Evolutionary conservation across 495 filamentous ascomycete genomes (phyloP).

Genomic region (Penicillium ucsense): DNA sequence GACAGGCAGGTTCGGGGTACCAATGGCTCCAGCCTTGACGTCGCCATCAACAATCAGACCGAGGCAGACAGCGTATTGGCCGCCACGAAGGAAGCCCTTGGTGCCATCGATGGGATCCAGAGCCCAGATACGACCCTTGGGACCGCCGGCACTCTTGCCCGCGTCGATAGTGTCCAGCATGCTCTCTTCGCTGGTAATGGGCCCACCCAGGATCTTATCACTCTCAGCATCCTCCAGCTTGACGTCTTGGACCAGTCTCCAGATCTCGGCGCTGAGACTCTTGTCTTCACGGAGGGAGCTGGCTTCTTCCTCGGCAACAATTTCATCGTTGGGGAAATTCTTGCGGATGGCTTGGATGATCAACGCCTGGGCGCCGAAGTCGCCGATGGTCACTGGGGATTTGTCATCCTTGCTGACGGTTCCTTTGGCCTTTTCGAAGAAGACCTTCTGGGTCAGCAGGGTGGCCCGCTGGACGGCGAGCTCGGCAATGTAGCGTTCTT

Average conservation of each 20-base stretch:
- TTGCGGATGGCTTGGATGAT: slow-evolving; percentile 82
- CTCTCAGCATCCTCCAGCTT: slow-evolving; percentile 58
- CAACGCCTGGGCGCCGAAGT: slow-evolving; percentile 94
- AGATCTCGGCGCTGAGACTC: slow-evolving; percentile 61
- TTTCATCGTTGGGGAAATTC: slow-evolving; percentile 83
- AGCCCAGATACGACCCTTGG: slow-evolving; percentile 83
- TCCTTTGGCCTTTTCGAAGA: slow-evolving; percentile 84
- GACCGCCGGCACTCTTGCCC: slow-evolving; percentile 71
- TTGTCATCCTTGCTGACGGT: slow-evolving; percentile 89
- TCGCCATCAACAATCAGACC: slow-evolving; percentile 89
- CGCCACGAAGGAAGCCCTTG: slow-evolving; percentile 93
- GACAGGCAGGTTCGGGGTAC: slow-evolving; percentile 87
- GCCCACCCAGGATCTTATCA: slow-evolving; percentile 62
- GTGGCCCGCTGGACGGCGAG: slow-evolving; percentile 86
- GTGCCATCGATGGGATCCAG: slow-evolving; percentile 97
- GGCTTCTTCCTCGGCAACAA: slow-evolving; percentile 93
- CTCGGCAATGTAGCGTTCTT: slow-evolving; percentile 77
- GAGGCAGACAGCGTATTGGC: slow-evolving; percentile 93
- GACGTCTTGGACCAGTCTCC: slow-evolving; percentile 65
- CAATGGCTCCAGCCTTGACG: slow-evolving; percentile 87
- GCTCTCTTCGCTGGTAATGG: slow-evolving; percentile 53
- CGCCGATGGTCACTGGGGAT: slow-evolving; percentile 94
- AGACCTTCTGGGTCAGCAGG: slow-evolving; percentile 85
- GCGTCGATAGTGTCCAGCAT: slow-evolving; percentile 84
- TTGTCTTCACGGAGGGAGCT: slow-evolving; percentile 60